Conservation (phyloP, 768 basidiomycete species). For the Coprinopsis sp. region DNA sequence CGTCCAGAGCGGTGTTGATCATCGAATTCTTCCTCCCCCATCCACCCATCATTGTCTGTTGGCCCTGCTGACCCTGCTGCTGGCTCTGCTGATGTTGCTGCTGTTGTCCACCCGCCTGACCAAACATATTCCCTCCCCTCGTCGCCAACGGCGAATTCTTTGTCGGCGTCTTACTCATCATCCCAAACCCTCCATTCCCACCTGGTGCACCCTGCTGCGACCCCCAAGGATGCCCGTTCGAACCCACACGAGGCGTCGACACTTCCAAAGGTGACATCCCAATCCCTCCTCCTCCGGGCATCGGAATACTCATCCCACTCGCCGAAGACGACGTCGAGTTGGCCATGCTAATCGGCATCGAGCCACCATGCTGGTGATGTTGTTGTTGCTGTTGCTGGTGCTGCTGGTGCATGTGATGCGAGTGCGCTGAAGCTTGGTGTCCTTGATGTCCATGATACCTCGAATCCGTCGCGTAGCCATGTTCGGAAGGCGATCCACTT, state of each 20-base stretch:
- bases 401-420: neutral
- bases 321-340: no score
- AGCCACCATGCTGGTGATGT: neutral
- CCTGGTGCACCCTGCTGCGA: neutral
- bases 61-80: neutral
- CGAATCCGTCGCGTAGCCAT: neutral
- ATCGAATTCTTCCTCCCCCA: neutral
- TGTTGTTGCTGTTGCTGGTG: neutral
- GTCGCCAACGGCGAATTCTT: conserved; percentile 1
- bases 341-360: neutral
- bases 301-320: no score
- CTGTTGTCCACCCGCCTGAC: neutral
- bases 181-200: neutral
- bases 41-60: neutral
- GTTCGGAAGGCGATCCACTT: neutral
- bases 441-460: neutral
- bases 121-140: no score
- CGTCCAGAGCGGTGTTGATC: neutral
- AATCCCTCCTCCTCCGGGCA: no score
- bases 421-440: neutral
- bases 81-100: neutral
- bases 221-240: neutral
- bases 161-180: conserved; percentile 4
- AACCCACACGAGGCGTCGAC: neutral
- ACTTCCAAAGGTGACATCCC: no score